Base-by-base conservation (phyloP, 768 basidiomycete genomes). In the Plicaturopsis crispa region DNA sequence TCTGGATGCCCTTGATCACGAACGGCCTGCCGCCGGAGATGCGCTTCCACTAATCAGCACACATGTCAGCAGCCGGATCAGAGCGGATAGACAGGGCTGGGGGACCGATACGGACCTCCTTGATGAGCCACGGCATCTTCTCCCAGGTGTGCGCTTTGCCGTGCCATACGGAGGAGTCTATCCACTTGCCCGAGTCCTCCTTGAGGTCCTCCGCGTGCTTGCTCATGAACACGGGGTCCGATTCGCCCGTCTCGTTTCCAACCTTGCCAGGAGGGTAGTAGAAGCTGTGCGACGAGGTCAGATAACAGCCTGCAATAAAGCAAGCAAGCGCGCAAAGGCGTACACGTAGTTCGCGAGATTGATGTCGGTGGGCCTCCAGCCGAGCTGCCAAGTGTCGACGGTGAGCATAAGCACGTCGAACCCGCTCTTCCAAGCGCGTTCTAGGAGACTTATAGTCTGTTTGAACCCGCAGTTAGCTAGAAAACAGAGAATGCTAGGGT, bases 1-100 rank as follows among this genome's bases (percentile, higher is more conserved):
- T 59, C 49, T 74, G 71, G 26, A 74, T 70, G 35, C 74, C 74
- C 55, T 78, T 78, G 39, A 76, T 45, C 11, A 75, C 59, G 52
- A 76, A 71, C 4, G 74, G 72, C 6, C 70, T 56, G 4, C 65
- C 65, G n/a, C 54, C 50, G 1, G 69, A 69, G 39, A 72, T 68
- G 33, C 58, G 54, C 45, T 68, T 69, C 69, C 69, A 74, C 63
- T 69, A 39, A 11, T n/a, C 2, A 14, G 11, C 11, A 13, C 4
- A 36, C 11, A 12, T 24, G 17, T 40, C 8, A 19, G 5, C 10
- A 8, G 16, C 17, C 21, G n/a, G 8, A 19, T 19, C 35, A 33
- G n/a, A n/a, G n/a, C n/a, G n/a, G n/a, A n/a, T n/a, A n/a, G n/a
- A n/a, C n/a, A 11, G 22, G 21, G 28, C n/a, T 10, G 6, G 23